Base-by-base conservation (phyloP, 1,139 yeast species). In the Yamadazyma dushanensis region DNA sequence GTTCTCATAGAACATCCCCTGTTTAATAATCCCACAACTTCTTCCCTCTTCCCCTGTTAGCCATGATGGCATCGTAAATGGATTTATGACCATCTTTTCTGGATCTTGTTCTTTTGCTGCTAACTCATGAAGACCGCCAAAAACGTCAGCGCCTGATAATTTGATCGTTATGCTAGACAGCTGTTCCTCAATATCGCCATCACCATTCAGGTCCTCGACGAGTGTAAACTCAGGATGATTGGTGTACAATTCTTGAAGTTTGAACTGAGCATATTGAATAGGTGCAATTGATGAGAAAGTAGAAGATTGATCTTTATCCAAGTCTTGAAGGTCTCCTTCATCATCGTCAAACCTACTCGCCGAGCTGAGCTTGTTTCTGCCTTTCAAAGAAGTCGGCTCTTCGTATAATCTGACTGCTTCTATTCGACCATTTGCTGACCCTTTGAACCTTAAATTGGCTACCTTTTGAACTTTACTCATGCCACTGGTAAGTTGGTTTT, bases 51-150 rank as follows among this genome's bases (percentile, higher is more conserved):
- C 92, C 2, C 96, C 96, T 2, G 95, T 81, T 28, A 87, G 54
- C 90, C 90, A 87, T 14, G 76, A 71, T 0, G 96, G 96, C 19
- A 85, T 59, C 1, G 52, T 63, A 11, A 65, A 60, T 0, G 85
- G 76, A 47, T 84, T 73, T 2, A 82, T 53, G 0, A 71, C 50
- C 31, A 75, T 78, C 11, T 63, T 49, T 4, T 66, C 49, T 14
- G 49, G 41, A 14, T 57, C 55, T 1, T 48, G 38, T 2, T 61
- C 48, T 11, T 31, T 27, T 1, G 58, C 78, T n/a, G 89, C 77
- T 24, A 87, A 63, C 47, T 84, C 82, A 54, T 85, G 89, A 27
- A 88, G 51, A 0, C 96, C 96, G 2, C 78, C 95, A 69, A 81
- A 85, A 1, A 88, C 76, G 54, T 88, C 95, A n/a, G 66, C 61